Percentiles rank a stretch among this genome's conserved stretches.
These are phyloP conservation scores for Paraconiothyrium sp. DNA, from an alignment of 2,329 filamentous ascomycete species.

Conservation along the genomic window DNA sequence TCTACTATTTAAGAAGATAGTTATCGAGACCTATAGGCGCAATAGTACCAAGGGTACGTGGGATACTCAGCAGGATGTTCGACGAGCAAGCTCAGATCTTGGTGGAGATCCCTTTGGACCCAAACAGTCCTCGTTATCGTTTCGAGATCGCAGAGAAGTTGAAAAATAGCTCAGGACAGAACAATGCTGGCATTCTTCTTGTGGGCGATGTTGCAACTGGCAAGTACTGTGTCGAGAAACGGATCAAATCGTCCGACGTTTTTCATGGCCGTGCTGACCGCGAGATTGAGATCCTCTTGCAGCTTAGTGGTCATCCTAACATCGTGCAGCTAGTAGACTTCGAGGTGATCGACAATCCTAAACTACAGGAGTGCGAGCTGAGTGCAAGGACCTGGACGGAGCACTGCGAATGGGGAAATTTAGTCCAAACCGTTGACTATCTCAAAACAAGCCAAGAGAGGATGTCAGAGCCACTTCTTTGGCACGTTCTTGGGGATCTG, in stretches of 20 bases:
- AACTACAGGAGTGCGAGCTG: not conserved
- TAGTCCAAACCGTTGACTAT: not conserved
- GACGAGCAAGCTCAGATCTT: not conserved
- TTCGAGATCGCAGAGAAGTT: not conserved
- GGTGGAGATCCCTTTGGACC: not conserved
- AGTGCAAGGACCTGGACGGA: conserved; percentile 8
- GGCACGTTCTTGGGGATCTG: conserved; percentile 5
- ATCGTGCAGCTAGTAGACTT: not conserved
- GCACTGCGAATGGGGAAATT: conserved; percentile 6
- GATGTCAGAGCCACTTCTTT: not conserved
- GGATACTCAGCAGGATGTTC: not conserved
- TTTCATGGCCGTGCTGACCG: not conserved
- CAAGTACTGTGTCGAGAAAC: conserved; percentile 13
- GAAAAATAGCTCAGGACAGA: not conserved
- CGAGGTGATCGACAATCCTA: not conserved
- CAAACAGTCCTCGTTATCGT: not conserved
- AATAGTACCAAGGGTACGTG: too few relatives aligned
- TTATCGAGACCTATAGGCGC: too few relatives aligned
- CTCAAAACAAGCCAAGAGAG: not conserved
- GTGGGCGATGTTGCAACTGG: not conserved
- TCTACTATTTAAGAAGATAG: too few relatives aligned
- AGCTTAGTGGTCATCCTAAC: conserved; percentile 8
- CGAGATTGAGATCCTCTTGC: conserved; percentile 11
- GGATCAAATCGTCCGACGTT: not conserved
- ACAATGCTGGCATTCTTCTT: conserved; percentile 15